These are phyloP conservation scores for Tremellales sp. DNA, from an alignment of 1,284 basidiomycete species.

Conservation along the genomic window DNA sequence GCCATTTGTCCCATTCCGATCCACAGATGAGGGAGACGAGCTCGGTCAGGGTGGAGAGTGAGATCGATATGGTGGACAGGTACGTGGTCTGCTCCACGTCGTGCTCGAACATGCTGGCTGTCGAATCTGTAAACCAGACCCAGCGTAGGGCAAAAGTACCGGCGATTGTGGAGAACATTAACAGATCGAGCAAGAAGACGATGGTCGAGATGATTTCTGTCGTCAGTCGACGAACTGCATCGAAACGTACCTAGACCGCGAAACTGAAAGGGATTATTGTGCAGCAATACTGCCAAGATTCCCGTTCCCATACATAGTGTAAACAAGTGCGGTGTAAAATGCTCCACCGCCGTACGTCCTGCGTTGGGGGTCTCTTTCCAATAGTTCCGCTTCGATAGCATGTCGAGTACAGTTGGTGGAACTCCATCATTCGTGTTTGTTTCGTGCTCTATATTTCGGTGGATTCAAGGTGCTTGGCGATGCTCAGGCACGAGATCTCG, in stretches of 20 bases:
- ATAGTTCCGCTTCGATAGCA: no score
- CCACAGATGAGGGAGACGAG: conserved; percentile 14
- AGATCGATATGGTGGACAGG: conserved; percentile 14
- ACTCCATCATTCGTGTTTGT: no score
- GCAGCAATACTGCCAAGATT: conserved; percentile 13
- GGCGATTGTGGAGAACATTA: conserved; percentile 13
- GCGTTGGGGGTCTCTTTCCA: conserved; percentile 19
- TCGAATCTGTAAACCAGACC: conserved; percentile 12
- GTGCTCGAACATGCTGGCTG: conserved; percentile 13
- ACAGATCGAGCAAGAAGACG: conserved; percentile 14
- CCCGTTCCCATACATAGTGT: conserved; percentile 24
- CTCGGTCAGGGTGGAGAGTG: conserved; percentile 15
- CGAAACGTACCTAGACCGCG: conserved; percentile 13
- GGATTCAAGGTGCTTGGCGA: no score
- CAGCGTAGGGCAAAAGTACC: conserved; percentile 14
- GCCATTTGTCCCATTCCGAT: conserved; percentile 17
- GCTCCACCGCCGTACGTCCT: conserved; percentile 5
- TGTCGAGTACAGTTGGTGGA: no score
- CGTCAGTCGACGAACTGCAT: background rate
- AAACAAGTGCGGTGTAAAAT: conserved; percentile 20
- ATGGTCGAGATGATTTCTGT: conserved; percentile 16
- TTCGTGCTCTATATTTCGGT: no score
- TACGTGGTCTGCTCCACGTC: conserved; percentile 23
- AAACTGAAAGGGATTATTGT: conserved; percentile 21
- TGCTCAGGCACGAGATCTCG: no score